These are phyloP conservation scores for Fusarium sp. DNA, from an alignment of 2,329 filamentous ascomycete species.

Conservation along the genomic window DNA sequence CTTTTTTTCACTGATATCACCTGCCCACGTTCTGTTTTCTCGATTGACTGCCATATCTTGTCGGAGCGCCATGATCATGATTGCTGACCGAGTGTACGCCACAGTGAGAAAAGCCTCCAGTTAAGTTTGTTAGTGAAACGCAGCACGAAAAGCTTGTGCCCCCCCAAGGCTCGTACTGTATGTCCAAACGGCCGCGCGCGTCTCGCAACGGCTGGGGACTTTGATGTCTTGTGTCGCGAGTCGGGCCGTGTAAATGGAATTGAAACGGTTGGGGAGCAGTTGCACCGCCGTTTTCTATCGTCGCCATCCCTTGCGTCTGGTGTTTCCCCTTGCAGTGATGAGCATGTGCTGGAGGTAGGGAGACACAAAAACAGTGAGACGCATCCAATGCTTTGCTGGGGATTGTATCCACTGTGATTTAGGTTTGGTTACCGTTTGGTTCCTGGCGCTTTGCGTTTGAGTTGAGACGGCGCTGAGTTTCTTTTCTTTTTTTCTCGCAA, in stretches of 20 bases:
- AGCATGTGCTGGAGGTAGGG: not conserved
- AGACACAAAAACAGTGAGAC: not conserved
- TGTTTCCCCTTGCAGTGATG: slow-evolving; percentile 8
- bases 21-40: not conserved
- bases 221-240: not conserved
- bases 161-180: not conserved
- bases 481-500: not conserved
- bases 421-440: slow-evolving; percentile 10
- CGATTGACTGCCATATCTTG: not conserved
- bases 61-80: not conserved
- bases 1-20: not conserved
- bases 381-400: not conserved
- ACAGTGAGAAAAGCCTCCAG: not conserved
- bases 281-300: not conserved
- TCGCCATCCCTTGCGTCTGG: slow-evolving; percentile 5
- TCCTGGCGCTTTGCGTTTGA: not conserved
- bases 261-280: not conserved
- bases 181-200: not conserved
- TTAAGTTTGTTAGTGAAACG: not conserved
- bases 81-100: not conserved
- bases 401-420: slow-evolving; percentile 4
- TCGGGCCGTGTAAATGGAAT: not conserved
- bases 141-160: not conserved
- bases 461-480: not conserved
- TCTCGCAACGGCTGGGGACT: not conserved